Evolutionary conservation across 179 eudicot genomes (phyloP).

Genomic region (Dionaea muscipula): DNA sequence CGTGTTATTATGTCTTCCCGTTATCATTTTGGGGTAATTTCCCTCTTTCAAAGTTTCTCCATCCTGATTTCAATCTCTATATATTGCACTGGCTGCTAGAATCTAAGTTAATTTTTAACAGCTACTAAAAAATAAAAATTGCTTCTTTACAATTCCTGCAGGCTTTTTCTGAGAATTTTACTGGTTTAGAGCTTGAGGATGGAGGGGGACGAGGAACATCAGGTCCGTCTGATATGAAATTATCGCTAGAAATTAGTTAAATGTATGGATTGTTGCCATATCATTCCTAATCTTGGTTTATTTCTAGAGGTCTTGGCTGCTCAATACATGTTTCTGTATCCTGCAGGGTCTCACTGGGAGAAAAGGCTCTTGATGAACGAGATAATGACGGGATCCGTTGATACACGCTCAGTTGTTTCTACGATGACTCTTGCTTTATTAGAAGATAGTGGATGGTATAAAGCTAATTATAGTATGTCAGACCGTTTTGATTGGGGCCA

Average conservation of each 20-base stretch:
- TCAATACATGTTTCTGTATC: conserved; percentile 9
- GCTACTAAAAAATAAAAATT: background rate
- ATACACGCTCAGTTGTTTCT: conserved; percentile 90
- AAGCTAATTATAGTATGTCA: conserved; percentile 92
- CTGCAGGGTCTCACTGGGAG: conserved; percentile 96
- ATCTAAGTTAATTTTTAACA: background rate
- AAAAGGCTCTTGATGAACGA: conserved; percentile 97
- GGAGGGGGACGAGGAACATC: conserved; percentile 99
- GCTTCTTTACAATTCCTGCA: conserved; percentile 15
- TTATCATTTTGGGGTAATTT: conserved; percentile 74
- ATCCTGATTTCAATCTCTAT: background rate
- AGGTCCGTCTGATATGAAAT: conserved; percentile 26
- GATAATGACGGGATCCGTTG: conserved; percentile 98
- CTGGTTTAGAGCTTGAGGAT: conserved; percentile 96
- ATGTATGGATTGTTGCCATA: background rate
- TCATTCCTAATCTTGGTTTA: background rate
- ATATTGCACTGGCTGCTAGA: background rate
- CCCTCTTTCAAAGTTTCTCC: background rate
- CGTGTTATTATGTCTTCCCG: conserved; percentile 94
- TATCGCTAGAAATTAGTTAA: too few species aligned
- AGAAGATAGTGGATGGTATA: conserved; percentile 97
- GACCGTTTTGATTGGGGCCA: conserved; percentile 90
- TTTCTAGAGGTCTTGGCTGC: conserved; percentile 4
- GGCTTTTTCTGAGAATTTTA: conserved; percentile 89
- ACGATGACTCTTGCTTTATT: conserved; percentile 83